Evolutionary conservation across 108 stramenopile species (phyloP), one percentile per base, ranked within the genome.

Genomic region (Poteriospumella lacustris): DNA sequence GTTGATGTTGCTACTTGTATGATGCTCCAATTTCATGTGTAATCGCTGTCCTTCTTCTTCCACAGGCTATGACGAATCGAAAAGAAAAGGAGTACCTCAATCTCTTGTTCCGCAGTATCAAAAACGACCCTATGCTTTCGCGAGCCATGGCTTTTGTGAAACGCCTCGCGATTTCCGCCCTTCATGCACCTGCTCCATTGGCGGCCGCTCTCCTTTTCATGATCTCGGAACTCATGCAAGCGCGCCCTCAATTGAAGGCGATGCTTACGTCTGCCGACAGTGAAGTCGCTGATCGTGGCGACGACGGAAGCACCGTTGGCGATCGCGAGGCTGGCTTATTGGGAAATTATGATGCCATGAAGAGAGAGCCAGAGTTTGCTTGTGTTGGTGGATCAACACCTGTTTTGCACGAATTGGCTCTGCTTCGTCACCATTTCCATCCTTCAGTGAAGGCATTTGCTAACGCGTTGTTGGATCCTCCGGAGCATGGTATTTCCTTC

Each of bases 391-490:
- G 44, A 12, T 38, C 15, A 40, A 42, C 59, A 19, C 78, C 82
- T 36, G 80, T 59, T 3, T 77, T 90, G 9, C 96, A 94, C 94
- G 97, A 98, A 80, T 58, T 94, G 39, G 79, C 88, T 1, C 59
- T 94, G 58, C 73, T 95, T 24, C 68, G 82, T 1, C 83, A 88
- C 75, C 98, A 97, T 80, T 94, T 87, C 79, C 98, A 99, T 84
- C 98, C 98, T 1, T 93, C 95, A 0, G 96, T 96, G 15, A 59
- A 83, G 2, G 93, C 89, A 75, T 97, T 97, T 78, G 88, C 95
- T 0, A 39, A 58, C 19, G 64, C 77, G 0, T 69, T 94, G 43
- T 41, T 89, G 47, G 58, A 43, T 0, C 28, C 59, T 39, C 42
- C 41, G 59, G 59, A n/a, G 42, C 58, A 81, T 5, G 9, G 77